These are phyloP conservation scores for Neurospora africana DNA, from an alignment of 495 filamentous ascomycete species.

Conservation along the genomic window DNA sequence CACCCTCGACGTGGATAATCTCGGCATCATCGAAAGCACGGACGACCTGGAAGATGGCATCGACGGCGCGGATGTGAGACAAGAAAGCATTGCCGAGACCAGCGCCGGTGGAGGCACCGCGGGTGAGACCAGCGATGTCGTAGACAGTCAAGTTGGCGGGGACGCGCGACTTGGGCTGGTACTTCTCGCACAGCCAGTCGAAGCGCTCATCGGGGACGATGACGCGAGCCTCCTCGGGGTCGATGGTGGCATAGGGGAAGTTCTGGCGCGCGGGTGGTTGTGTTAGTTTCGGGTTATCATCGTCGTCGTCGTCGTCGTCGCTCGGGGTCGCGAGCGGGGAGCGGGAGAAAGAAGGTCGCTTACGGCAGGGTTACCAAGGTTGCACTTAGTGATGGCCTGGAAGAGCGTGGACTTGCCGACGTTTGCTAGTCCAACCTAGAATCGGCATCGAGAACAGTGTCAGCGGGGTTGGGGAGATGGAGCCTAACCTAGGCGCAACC, in stretches of 20 bases:
- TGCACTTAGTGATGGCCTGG: constrained; percentile 97
- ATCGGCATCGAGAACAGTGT: constrained; percentile 13
- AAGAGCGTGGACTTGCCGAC: constrained; percentile 99
- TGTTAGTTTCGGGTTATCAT: constrained; percentile 15
- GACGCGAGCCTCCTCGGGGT: constrained; percentile 96
- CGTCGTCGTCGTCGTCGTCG: constrained; percentile 4
- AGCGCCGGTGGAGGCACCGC: constrained; percentile 92
- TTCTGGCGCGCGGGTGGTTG: constrained; percentile 43
- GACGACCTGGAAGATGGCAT: constrained; percentile 99
- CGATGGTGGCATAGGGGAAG: constrained; percentile 98
- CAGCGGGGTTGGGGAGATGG: constrained; percentile 13
- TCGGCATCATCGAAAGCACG: constrained; percentile 98
- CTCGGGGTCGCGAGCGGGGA: constrained; percentile 6
- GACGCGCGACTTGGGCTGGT: constrained; percentile 91
- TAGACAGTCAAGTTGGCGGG: constrained; percentile 98
- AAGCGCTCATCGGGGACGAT: constrained; percentile 94
- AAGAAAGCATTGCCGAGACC: constrained; percentile 97
- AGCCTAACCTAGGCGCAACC: constrained; percentile 32
- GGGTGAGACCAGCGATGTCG: constrained; percentile 95
- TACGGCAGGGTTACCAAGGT: constrained; percentile 92
- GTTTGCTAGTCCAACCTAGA: constrained; percentile 93
- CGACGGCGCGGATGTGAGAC: constrained; percentile 97
- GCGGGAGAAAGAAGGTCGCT: constrained; percentile 16
- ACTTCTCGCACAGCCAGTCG: constrained; percentile 91
- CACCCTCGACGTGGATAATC: constrained; percentile 98